A percentile compares a stretch with the other conserved stretches of the same genome.
Conservation (phyloP, 176 grass and related monocot species). For the Eragrostis curvula region DNA sequence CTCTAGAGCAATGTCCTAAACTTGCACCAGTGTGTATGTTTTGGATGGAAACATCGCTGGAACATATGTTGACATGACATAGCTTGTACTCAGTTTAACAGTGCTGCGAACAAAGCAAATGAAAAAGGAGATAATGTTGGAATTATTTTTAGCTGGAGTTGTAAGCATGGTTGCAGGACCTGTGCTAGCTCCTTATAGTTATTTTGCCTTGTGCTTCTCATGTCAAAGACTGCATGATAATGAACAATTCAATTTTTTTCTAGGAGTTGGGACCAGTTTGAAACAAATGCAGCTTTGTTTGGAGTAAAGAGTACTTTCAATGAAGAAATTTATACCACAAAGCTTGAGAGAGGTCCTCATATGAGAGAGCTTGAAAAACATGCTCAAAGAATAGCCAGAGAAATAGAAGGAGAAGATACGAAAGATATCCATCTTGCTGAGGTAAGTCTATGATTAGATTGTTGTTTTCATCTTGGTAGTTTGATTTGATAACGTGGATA, state of each 20-base stretch:
- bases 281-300: slow-evolving; percentile 89
- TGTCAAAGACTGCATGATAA: slow-evolving; percentile 12
- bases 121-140: background rate
- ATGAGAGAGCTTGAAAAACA: slow-evolving; percentile 91
- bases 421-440: slow-evolving; percentile 95
- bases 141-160: background rate
- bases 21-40: slow-evolving; percentile 10
- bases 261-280: slow-evolving; percentile 99
- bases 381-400: slow-evolving; percentile 87
- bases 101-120: background rate
- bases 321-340: slow-evolving; percentile 98
- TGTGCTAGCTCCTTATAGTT: background rate
- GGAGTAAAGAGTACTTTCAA: slow-evolving; percentile 99
- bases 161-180: background rate
- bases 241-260: slow-evolving; percentile 5
- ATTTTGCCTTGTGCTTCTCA: background rate
- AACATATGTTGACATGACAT: background rate
- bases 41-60: slow-evolving; percentile 1
- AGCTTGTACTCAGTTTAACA: background rate
- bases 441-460: slow-evolving; percentile 50
- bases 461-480: background rate
- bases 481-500: background rate
- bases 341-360: slow-evolving; percentile 92
- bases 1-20: background rate
- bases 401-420: slow-evolving; percentile 96